A percentile compares a stretch with the other conserved stretches of the same genome.
phyloP scores from a whole-genome alignment of 140 eudicot species.

The Bidens hawaiensis region DNA sequence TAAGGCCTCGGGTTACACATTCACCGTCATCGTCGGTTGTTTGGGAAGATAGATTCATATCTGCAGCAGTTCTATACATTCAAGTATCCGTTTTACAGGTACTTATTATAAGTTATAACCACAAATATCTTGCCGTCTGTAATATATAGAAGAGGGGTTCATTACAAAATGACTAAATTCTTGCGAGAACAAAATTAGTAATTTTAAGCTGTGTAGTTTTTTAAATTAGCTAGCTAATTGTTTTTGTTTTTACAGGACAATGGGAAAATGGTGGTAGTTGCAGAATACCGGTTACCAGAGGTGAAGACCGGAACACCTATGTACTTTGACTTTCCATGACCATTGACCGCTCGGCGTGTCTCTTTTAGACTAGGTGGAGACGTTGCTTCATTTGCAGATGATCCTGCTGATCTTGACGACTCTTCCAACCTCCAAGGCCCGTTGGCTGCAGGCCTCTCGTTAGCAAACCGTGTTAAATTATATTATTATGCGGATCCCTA shows the following conservation, averaged over 20 bases:
- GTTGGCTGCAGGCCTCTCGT: constrained; percentile 67
- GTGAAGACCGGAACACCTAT: constrained; percentile 73
- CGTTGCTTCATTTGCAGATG: constrained; percentile 73
- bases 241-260: constrained; percentile 46
- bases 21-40: constrained; percentile 52
- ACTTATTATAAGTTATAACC: constrained; percentile 15
- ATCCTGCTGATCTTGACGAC: constrained; percentile 74
- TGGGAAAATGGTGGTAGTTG: constrained; percentile 65
- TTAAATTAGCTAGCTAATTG: not conserved
- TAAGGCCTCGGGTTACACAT: constrained; percentile 78
- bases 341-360: constrained; percentile 48
- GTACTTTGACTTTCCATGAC: constrained; percentile 93
- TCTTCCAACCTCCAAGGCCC: constrained; percentile 37
- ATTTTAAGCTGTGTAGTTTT: too few species aligned
- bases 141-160: not conserved
- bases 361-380: constrained; percentile 78
- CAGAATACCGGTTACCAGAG: constrained; percentile 82
- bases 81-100: constrained; percentile 94
- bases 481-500: constrained; percentile 84
- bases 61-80: constrained; percentile 71
- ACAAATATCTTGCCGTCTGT: not conserved
- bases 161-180: not conserved
- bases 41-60: constrained; percentile 65
- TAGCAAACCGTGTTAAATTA: constrained; percentile 63
- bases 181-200: too few species aligned